Evolutionary conservation across 2,329 filamentous ascomycete genomes (phyloP), one percentile per base, ranked within the genome.

Genomic region (Diaporthe sp.): DNA sequence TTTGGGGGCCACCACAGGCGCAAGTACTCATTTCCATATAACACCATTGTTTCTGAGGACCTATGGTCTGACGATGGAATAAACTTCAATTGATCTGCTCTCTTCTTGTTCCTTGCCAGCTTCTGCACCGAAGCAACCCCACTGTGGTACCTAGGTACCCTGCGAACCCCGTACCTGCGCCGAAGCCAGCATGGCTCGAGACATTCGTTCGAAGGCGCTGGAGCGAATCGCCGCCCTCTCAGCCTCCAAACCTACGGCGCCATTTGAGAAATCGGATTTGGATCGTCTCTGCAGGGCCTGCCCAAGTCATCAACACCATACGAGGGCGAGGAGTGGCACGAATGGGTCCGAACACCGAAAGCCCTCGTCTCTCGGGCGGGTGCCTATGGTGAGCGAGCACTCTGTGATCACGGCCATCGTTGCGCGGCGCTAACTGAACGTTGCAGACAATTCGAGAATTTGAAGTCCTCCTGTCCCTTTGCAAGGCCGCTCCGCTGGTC

Each of bases 401-500:
- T 37, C 42, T 59, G 67, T 44, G 73, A 55, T 25, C 34, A 12
- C 51, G 17, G 19, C 51, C 34, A 31, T 15, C 49, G 13, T 31
- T 25, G 59, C 44, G 28, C 49, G n/a, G 7, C 44, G 65, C 73
- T 76, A n/a, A 75, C 59, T 49, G 51, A 75, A 34, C 17, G 57
- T 10, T 53, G 31, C 75, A 97, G 95, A 94, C 93, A 72, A 92
- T 96, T 72, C 93, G 94, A 80, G 97, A 99, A 87, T 93, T 98
- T 79, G 96, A 99, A 83, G 94, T 98, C 72, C 89, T 99, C 37
- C 86, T 98, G 37, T 95, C 97, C 58, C 89, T 99, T 37, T 98
- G 96, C 87, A 96, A 96, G 85, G 95, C 96, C 72, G 95, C 96
- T 4, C 93, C 95, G 5, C 89, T 92, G 34, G 89, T 98, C 37